phyloP scores from a whole-genome alignment of 176 grass and related monocot species.

The Panicum miliaceum region DNA sequence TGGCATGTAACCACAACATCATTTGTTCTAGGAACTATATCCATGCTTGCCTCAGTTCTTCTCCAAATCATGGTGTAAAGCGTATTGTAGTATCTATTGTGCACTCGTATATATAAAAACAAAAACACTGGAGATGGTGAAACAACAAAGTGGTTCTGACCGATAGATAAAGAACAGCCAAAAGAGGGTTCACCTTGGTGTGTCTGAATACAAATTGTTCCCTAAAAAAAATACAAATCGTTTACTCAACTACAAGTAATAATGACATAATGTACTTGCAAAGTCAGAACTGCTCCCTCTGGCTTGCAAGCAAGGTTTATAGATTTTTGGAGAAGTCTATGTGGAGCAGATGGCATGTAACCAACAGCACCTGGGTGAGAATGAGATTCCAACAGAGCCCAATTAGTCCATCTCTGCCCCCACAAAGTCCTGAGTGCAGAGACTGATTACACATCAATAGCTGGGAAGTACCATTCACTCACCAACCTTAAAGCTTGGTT shows the following conservation, averaged over 20 bases:
- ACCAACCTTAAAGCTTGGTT: constrained; percentile 13
- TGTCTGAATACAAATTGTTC: not conserved
- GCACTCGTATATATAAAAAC: not conserved
- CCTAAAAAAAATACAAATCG: too few species aligned
- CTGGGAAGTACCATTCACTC: not conserved
- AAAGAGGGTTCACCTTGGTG: not conserved
- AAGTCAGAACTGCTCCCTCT: constrained; percentile 5
- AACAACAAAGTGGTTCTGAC: not conserved
- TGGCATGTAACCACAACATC: too few species aligned
- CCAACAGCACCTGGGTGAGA: constrained; percentile 24
- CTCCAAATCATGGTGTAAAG: not conserved
- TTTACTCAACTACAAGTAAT: too few species aligned
- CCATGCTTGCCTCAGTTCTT: too few species aligned
- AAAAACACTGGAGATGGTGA: not conserved
- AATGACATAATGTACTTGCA: not conserved
- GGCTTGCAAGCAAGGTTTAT: constrained; percentile 28
- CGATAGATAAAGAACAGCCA: not conserved
- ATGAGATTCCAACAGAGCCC: constrained; percentile 1
- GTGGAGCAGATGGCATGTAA: constrained; percentile 37
- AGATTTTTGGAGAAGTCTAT: not conserved
- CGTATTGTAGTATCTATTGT: not conserved
- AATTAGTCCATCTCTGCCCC: not conserved
- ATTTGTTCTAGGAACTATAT: too few species aligned
- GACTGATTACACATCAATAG: constrained; percentile 1
- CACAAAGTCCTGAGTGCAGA: not conserved